phyloP scores from a whole-genome alignment of 345 rosid species.

The Eucalyptus camaldulensis region DNA sequence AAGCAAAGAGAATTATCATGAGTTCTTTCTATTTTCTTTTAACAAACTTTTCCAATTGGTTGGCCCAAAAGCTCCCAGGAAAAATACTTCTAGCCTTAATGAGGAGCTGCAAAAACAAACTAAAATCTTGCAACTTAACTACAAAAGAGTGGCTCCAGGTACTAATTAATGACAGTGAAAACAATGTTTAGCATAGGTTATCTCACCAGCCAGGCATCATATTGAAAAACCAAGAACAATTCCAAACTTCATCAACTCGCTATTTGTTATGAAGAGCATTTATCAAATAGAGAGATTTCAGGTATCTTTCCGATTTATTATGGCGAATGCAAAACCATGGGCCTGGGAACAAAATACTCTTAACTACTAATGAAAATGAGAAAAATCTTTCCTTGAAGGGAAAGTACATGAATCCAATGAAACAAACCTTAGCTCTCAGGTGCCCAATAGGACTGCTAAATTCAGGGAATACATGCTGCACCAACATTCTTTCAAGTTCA shows the following conservation, averaged over 20 bases:
- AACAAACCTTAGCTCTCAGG: constrained; percentile 88
- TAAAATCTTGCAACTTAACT: background rate
- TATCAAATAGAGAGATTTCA: background rate
- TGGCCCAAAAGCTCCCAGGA: background rate
- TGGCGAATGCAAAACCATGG: background rate
- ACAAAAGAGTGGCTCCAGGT: background rate
- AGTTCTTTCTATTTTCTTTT: background rate
- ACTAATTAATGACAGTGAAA: background rate
- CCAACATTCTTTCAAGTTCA: constrained; percentile 87
- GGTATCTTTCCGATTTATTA: background rate
- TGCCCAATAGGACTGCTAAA: constrained; percentile 90
- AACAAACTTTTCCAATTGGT: background rate
- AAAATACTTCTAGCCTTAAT: background rate
- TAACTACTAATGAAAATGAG: background rate
- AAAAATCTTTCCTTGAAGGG: background rate
- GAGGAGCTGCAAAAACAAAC: background rate
- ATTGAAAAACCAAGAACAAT: background rate
- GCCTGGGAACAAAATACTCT: background rate
- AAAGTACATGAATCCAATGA: background rate
- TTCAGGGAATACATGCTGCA: constrained; percentile 97
- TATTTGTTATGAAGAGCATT: background rate
- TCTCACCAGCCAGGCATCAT: background rate
- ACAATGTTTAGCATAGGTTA: background rate
- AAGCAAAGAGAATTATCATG: background rate
- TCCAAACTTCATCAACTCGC: background rate